Base-by-base conservation (phyloP, 2,329 filamentous ascomycete species). In the Hypoxylon sp. region DNA sequence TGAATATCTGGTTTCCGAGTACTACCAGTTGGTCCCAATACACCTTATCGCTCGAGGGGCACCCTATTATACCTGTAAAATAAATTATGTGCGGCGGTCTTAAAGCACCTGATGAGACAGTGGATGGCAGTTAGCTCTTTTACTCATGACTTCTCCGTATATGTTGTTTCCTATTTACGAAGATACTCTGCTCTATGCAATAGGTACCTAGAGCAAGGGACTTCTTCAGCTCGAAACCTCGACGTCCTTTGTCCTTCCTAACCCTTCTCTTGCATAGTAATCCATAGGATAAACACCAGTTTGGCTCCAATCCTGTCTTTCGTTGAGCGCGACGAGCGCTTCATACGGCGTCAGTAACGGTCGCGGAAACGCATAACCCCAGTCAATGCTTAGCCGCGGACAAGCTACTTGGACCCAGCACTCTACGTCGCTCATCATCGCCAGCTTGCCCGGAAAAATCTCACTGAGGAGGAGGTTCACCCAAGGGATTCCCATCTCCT, bases 341-440 rank as follows among this genome's bases (percentile, higher is more conserved):
- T 99, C 96, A 74, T 99, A 98, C 1, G 96, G 95, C 58, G 95
- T 98, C 77, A 99, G 81, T 65, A 99, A 79, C 52, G 96, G 96
- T 51, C 93, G 84, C 0, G 94, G 88, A 78, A 99, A 99, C 0
- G 96, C 96, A 82, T 98, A 98, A 0, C 96, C 96, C 96, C 96
- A 99, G 81, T 99, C 96, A 73, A 99, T 99, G 80, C 95, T 98
- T 78, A 99, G 78, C 54, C 96, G 85, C n/a, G 96, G 96, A 81
- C 96, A 99, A 4, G 96, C 96, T 55, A 99, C 94, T 81, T 99
- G 96, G 42, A 99, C 95, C 96, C 96, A 99, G 75, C 94, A 97
- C 78, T 98, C 95, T 2, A 99, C 93, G 76, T 98, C 95, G 31
- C 83, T 82, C 94, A 99, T 98, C 84, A 96, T 90, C 0, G 93